Base-by-base conservation (phyloP, 2,329 filamentous ascomycete genomes). In the Penicillium hordei region DNA sequence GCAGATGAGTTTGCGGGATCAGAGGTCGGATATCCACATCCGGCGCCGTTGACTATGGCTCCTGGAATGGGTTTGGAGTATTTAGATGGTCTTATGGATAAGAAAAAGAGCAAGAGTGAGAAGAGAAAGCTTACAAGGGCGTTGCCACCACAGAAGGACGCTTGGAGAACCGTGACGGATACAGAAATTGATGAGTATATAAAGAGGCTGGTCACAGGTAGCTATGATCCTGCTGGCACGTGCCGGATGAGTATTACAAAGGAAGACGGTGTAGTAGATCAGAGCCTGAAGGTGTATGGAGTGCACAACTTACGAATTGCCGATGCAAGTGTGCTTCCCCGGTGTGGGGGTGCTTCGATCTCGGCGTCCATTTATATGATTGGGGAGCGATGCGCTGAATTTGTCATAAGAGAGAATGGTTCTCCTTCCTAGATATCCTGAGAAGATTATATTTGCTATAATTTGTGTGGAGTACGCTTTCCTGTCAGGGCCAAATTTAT, bases 191-290 rank as follows among this genome's bases (percentile, higher is more conserved):
- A 54, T 31, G 52, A 48, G 34, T 54, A 54, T 10, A 54, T 54
- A 27, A 29, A 48, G 34, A 39, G 52, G 15, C 1, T 54, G 19
- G 51, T 54, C 2, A 54, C 43, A 21, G 52, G 42, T 15, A 48
- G 52, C 25, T 54, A 54, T 13, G 43, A 54, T 39, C 52, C 52
- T 19, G 45, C 44, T 25, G 52, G 52, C 19, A 54, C 52, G 12
- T 54, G 52, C 2, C 52, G 52, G 9, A 54, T 54, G 34, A 40
- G 52, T 10, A 34, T 54, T n/a, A 48, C 10, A 17, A 23, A 36
- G 27, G 43, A 54, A 15, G 52, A 51, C 3, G 53, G 53, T 5
- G 53, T 55, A 15, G 53, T 51, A 21, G 53, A 51, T 31, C 53
- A 49, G 21, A 29, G 3, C 36, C 13, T 55, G 17, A 51, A 23